These are phyloP conservation scores for Phytophthora multivora DNA, from an alignment of 352 stramenopile genomes.

Conservation along the genomic window DNA sequence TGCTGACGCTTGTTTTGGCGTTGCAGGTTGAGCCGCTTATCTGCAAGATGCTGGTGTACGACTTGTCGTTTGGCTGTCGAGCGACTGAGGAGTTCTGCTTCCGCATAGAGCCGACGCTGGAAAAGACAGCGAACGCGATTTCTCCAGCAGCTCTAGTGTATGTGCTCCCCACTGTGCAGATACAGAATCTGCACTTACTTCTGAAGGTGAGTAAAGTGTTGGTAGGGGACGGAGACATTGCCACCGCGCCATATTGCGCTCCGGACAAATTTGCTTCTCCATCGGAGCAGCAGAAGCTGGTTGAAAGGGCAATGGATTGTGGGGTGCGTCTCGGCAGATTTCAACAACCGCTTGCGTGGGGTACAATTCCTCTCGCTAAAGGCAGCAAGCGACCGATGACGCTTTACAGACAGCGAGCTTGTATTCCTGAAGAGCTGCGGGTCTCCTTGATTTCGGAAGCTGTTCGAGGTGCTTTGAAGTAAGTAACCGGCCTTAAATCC, in stretches of 20 bases:
- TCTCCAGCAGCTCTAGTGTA: constrained; percentile 56
- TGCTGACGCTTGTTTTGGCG: neutral
- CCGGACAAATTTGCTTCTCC: constrained; percentile 60
- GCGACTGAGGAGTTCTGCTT: constrained; percentile 76
- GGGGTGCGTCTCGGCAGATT: constrained; percentile 54
- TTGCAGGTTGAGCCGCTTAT: constrained; percentile 64
- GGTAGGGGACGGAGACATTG: constrained; percentile 54
- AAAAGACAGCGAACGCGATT: constrained; percentile 12
- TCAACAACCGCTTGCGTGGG: constrained; percentile 67
- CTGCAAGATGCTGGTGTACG: constrained; percentile 69
- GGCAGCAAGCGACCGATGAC: constrained; percentile 54
- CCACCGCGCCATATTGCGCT: constrained; percentile 59
- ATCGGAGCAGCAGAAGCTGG: constrained; percentile 59
- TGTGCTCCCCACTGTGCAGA: constrained; percentile 49
- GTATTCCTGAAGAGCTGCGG: constrained; percentile 67
- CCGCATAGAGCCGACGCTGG: constrained; percentile 30
- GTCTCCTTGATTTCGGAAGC: constrained; percentile 57
- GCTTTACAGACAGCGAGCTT: constrained; percentile 62
- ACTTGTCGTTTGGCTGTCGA: constrained; percentile 53
- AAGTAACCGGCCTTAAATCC: constrained; percentile 6
- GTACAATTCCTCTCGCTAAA: constrained; percentile 50
- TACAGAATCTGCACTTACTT: constrained; percentile 61
- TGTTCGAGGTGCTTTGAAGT: constrained; percentile 59
- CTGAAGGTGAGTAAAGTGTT: constrained; percentile 74
- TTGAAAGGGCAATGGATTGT: constrained; percentile 56